Evolutionary conservation across 306 rosid genomes (phyloP), one percentile per base, ranked within the genome.

Genomic region (Prunus fruticosa): DNA sequence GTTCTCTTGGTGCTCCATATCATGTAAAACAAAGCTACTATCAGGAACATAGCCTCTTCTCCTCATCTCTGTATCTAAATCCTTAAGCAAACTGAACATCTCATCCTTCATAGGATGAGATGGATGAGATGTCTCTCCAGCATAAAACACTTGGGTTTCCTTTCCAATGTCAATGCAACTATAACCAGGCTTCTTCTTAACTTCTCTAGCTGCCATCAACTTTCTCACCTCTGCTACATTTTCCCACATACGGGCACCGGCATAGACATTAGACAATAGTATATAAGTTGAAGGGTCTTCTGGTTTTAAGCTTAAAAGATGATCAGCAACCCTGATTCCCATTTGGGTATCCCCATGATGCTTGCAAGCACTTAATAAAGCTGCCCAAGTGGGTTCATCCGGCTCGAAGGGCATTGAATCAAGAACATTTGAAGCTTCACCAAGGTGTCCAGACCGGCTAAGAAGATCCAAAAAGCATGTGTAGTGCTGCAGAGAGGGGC

Each of bases 371-470:
- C 94, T 94, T 20, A 92, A 78, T 64, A 94, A 84, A 72, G 97
- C 90, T 52, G 93, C 97, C 98, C 98, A 94, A 47, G 91, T 89
- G 56, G 97, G 95, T 76, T 90, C 97, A 81, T 94, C 97, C 2
- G 93, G 97, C 67, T 79, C 79, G 54, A 90, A 72, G 0, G 96
- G 97, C 91, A 91, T 88, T 46, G 80, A 76, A 28, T 80, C 74
- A 6, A 90, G 67, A 58, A 94, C 82, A 60, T 70, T 81, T 78
- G 88, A 96, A 14, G 97, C 97, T 86, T 94, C 97, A 0, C 83
- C 90, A 71, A 94, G 97, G 85, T 87, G 86, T 60, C 98, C 96
- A 0, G 98, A 94, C 66, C 95, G 89, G 84, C 97, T 86, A 45
- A 87, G 91, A 78, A 90, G 91, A 84, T 94, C 98, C 57, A 94